These are phyloP conservation scores for Cicer yamashitae DNA, from an alignment of 306 rosid genomes.

Conservation along the genomic window DNA sequence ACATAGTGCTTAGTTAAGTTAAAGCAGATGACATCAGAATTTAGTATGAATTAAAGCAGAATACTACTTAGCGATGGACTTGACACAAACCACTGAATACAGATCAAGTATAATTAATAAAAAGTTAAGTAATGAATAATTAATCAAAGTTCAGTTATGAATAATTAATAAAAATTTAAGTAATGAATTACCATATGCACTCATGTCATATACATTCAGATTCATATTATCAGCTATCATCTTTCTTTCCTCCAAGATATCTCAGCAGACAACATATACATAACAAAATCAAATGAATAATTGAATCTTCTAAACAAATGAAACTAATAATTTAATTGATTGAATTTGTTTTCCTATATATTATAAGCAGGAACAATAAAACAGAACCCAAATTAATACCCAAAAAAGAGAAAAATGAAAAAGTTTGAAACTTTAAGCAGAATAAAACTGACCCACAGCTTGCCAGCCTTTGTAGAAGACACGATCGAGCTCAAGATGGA, in stretches of 20 bases:
- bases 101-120: background rate
- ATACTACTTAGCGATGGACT: background rate
- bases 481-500: conserved; percentile 69
- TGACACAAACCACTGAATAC: background rate
- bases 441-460: conserved; percentile 69
- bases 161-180: background rate
- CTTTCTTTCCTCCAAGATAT: conserved; percentile 4
- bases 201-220: background rate
- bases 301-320: background rate
- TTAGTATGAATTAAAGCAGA: conserved; percentile 9
- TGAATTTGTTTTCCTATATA: background rate
- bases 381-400: background rate
- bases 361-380: conserved; percentile 7
- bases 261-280: conserved; percentile 8
- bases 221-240: background rate
- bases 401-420: background rate
- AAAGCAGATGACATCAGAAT: no score
- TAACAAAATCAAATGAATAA: background rate
- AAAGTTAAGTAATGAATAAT: background rate
- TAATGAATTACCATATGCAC: background rate
- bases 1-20: no score
- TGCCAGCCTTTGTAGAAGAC: conserved; percentile 86
- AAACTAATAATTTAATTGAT: conserved; percentile 22
- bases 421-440: conserved; percentile 24
- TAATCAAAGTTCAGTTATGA: no score